Conservation (phyloP, 805 yeast species). For the Candida pseudofarinosa region DNA sequence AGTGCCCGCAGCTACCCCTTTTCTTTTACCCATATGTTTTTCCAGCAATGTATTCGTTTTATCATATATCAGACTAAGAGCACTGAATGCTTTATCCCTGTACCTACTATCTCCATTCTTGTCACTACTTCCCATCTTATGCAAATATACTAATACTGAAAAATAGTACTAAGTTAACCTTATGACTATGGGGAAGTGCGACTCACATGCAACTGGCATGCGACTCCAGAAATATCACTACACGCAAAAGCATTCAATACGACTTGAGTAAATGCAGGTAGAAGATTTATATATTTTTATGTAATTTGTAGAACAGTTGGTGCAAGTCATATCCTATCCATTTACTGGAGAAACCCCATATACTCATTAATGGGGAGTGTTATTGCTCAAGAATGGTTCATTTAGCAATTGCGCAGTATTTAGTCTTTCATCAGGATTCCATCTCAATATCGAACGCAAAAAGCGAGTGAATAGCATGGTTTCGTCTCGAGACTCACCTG, state of each 20-base stretch:
- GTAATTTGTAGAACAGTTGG: no score
- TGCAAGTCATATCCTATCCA: no score
- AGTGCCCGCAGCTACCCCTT: slow-evolving; percentile 35
- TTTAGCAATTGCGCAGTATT: slow-evolving; percentile 21
- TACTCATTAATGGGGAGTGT: no score
- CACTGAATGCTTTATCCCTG: slow-evolving; percentile 9
- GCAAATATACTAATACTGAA: slow-evolving; percentile 2
- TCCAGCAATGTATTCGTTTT: slow-evolving; percentile 25
- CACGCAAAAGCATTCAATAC: background rate
- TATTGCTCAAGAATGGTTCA: slow-evolving; percentile 24
- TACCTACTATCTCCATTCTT: slow-evolving; percentile 1
- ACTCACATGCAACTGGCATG: background rate
- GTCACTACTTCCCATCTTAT: background rate
- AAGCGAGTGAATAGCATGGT: slow-evolving; percentile 20
- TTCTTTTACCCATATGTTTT: slow-evolving; percentile 18
- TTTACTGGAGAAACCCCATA: no score
- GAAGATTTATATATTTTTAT: no score
- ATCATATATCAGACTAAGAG: slow-evolving; percentile 18
- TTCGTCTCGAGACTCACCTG: slow-evolving; percentile 9
- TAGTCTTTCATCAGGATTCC: slow-evolving; percentile 34
- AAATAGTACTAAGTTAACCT: slow-evolving; percentile 1
- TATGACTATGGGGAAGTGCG: background rate
- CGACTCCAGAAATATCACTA: background rate
- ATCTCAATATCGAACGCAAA: slow-evolving; percentile 27
- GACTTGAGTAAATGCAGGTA: no score